phyloP scores from a whole-genome alignment of 2,329 filamentous ascomycete genomes.

The Metarhizium brunneum region DNA sequence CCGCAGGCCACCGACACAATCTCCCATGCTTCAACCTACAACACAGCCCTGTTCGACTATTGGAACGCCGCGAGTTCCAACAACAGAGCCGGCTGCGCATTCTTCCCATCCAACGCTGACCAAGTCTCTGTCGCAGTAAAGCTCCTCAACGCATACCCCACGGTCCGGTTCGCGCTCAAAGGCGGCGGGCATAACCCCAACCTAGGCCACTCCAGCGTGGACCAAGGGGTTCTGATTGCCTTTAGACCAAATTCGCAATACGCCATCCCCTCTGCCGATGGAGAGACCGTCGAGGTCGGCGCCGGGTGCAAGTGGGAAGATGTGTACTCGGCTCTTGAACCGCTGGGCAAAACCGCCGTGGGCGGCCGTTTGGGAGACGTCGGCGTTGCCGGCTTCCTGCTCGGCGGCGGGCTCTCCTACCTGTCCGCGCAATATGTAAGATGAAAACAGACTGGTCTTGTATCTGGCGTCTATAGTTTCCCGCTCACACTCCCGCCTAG shows the following conservation, averaged over 20 bases:
- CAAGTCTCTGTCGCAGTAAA: constrained; percentile 45
- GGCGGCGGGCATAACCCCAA: constrained; percentile 50
- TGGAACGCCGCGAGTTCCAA: constrained; percentile 10
- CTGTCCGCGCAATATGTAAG: constrained; percentile 41
- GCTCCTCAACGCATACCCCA: constrained; percentile 32
- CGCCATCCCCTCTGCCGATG: constrained; percentile 18
- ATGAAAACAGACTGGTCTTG: constrained; percentile 11
- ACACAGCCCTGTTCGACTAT: constrained; percentile 8
- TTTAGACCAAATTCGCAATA: constrained; percentile 5
- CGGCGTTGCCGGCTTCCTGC: constrained; percentile 38
- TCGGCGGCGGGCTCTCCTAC: constrained; percentile 46
- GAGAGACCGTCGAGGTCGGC: constrained; percentile 31
- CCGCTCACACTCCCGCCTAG: neutral
- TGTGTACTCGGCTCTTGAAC: constrained; percentile 29
- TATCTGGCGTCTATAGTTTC: neutral
- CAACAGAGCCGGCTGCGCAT: constrained; percentile 27
- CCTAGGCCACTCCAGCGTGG: constrained; percentile 40
- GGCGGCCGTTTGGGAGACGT: constrained; percentile 36
- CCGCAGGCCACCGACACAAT: constrained; percentile 2
- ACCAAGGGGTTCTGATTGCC: constrained; percentile 35
- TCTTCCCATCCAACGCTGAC: constrained; percentile 34
- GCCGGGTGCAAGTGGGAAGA: constrained; percentile 35
- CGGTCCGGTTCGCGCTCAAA: constrained; percentile 44
- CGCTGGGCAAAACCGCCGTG: constrained; percentile 31
- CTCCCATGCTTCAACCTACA: constrained; percentile 3